Evolutionary conservation across 2,329 filamentous ascomycete species (phyloP).

Genomic region (Sarocladium brachiariae): DNA sequence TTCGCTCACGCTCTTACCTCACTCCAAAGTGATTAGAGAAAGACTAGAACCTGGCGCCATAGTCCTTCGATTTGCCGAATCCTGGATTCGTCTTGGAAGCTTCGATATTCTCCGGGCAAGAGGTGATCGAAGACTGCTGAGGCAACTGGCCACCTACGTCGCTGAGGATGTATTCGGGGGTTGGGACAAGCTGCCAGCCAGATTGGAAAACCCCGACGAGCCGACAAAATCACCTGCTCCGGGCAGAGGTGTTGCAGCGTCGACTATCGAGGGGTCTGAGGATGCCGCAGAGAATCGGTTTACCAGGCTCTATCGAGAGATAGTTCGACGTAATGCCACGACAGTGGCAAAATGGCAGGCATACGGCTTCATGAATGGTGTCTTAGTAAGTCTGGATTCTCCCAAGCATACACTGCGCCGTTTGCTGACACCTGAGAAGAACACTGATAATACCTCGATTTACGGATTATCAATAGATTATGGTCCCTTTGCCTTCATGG

Average conservation of each 20-base stretch:
- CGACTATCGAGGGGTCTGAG: conserved; percentile 58
- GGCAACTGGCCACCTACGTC: conserved; percentile 72
- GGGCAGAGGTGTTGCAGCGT: conserved; percentile 44
- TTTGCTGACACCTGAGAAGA: conserved; percentile 31
- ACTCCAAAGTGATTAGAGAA: conserved; percentile 69
- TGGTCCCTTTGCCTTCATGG: conserved; percentile 95
- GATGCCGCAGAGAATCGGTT: conserved; percentile 78
- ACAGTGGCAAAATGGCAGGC: conserved; percentile 94
- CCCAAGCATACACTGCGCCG: neutral
- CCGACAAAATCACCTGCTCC: conserved; percentile 36
- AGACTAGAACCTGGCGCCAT: conserved; percentile 84
- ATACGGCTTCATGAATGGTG: conserved; percentile 98
- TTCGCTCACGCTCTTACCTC: conserved; percentile 69
- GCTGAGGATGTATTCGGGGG: conserved; percentile 83
- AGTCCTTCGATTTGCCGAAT: conserved; percentile 83
- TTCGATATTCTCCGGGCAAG: conserved; percentile 86
- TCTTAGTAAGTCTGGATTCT: conserved; percentile 44
- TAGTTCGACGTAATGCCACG: conserved; percentile 75
- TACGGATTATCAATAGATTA: conserved; percentile 88
- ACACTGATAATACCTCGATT: conserved; percentile 95
- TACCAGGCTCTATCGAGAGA: conserved; percentile 77
- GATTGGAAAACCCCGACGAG: conserved; percentile 44
- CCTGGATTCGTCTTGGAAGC: conserved; percentile 88
- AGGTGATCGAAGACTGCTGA: conserved; percentile 67
- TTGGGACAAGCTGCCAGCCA: conserved; percentile 74